Conservation (phyloP, 495 filamentous ascomycete species). For the Podospora didyma region DNA sequence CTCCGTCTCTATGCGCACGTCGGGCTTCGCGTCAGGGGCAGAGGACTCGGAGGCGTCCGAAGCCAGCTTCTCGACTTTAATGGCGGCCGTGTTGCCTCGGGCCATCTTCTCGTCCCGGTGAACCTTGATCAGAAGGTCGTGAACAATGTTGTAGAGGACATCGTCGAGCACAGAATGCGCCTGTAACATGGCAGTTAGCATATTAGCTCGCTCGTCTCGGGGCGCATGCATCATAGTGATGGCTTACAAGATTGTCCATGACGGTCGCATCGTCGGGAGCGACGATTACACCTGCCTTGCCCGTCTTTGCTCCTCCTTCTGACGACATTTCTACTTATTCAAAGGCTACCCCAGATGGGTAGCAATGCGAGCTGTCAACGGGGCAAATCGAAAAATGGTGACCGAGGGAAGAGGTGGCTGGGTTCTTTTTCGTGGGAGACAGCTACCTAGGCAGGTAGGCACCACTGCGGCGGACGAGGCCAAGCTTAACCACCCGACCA, state of each 20-base stretch:
- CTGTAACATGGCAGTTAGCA: constrained; percentile 27
- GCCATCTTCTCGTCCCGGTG: constrained; percentile 72
- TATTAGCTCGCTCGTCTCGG: too few species aligned
- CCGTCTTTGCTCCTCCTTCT: constrained; percentile 27
- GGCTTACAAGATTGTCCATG: constrained; percentile 45
- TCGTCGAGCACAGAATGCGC: constrained; percentile 59
- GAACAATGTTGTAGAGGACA: constrained; percentile 67
- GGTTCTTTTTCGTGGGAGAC: neutral
- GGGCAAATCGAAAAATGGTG: neutral
- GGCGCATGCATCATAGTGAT: neutral
- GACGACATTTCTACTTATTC: constrained; percentile 7
- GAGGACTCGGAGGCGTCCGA: constrained; percentile 47
- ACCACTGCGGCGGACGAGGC: constrained; percentile 6
- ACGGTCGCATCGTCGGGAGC: constrained; percentile 35
- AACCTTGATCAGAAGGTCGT: constrained; percentile 64
- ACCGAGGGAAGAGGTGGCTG: neutral
- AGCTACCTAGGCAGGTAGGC: too few species aligned
- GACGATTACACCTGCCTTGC: constrained; percentile 47
- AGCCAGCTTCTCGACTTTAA: constrained; percentile 64
- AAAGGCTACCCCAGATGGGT: neutral
- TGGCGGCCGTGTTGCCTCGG: constrained; percentile 68
- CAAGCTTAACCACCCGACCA: neutral
- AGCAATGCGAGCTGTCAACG: neutral
- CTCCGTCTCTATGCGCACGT: constrained; percentile 61
- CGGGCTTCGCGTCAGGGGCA: constrained; percentile 39